Evolutionary conservation across 192 early-diverging fungal genomes (phyloP), one percentile per base, ranked within the genome.

Genomic region (Podochytrium sp.): DNA sequence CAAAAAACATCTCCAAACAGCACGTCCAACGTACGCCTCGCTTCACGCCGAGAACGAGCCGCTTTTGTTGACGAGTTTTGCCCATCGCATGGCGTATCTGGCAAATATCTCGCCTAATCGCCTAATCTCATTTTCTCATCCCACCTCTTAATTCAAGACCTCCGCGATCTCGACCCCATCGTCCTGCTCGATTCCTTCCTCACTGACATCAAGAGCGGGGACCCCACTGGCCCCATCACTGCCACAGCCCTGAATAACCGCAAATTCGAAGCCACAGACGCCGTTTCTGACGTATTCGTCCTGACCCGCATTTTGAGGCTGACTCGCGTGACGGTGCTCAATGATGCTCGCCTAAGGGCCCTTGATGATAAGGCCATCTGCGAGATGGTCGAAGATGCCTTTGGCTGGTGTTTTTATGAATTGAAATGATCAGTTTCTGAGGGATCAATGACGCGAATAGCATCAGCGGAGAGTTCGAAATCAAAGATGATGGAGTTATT

Each of bases 381-480:
- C 77, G 95, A 95, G 72, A 97, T 98, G 87, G 93, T 98, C 78
- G 97, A 99, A 84, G 94, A 94, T 27, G 95, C 92, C 20, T 89
- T 99, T 61, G 94, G 94, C 76, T 95, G 98, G 93, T 94, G 93
- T 78, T 98, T 97, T 79, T 96, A 97, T 82, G 90, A 51, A 53
- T 57, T 29, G 69, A 60, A 60, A 43, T 71, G 55, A 41, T 71
- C 12, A 38, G 23, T 3, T 53, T 71, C 32, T 53, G 69, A 12
- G 25, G 16, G 14, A 12, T 16, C 30, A 34, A 71, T 6, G 39
- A 71, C 41, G 63, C 7, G n/a, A 49, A 49, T n/a, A 49, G n/a
- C 47, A n/a, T n/a, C 52, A 55, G 23, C 25, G 34, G 50, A 5
- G 66, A 56, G 38, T 34, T 23, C 38, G 69, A 60, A 29, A 27